A percentile compares a stretch with the other conserved stretches of the same genome.
Evolutionary conservation across 1,284 basidiomycete genomes (phyloP).

Genomic region (Austroboletus novae-zelandiae): DNA sequence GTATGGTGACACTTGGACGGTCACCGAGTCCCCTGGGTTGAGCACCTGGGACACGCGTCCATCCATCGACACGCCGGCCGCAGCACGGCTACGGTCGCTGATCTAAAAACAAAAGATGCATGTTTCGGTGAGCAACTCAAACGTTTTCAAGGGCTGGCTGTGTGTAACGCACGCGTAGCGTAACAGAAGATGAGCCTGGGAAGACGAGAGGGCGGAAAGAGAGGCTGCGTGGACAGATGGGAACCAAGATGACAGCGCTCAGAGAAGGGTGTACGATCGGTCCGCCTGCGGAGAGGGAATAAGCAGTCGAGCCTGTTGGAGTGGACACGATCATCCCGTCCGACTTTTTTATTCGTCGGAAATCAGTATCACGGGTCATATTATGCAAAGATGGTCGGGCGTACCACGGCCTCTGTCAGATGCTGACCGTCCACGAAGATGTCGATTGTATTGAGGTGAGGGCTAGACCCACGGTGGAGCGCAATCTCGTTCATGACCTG

Average conservation of each 20-base stretch:
- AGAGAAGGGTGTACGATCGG: constrained; percentile 95
- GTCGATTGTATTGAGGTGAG: constrained; percentile 93
- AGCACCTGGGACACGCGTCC: constrained; percentile 83
- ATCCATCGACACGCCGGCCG: constrained; percentile 91
- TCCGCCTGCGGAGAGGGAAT: constrained; percentile 93
- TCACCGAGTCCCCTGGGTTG: constrained; percentile 80
- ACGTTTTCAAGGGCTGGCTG: too few species aligned
- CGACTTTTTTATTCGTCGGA: constrained; percentile 50
- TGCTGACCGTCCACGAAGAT: constrained; percentile 95
- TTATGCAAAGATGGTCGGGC: constrained; percentile 33
- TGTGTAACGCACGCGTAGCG: constrained; percentile 65
- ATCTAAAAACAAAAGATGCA: constrained; percentile 54
- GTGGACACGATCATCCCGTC: constrained; percentile 95
- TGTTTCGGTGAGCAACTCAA: too few species aligned
- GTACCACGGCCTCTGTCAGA: constrained; percentile 90
- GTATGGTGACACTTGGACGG: constrained; percentile 81
- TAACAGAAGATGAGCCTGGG: constrained; percentile 80
- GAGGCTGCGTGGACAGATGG: constrained; percentile 91
- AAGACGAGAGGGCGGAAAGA: constrained; percentile 93
- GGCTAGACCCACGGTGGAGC: constrained; percentile 87
- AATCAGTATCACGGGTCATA: background rate
- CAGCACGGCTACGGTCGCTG: constrained; percentile 78
- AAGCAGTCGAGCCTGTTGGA: constrained; percentile 96
- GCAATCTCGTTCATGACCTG: constrained; percentile 99
- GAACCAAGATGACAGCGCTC: constrained; percentile 87